phyloP scores from a whole-genome alignment of 2,329 filamentous ascomycete genomes.

The Trichoderma sp. region DNA sequence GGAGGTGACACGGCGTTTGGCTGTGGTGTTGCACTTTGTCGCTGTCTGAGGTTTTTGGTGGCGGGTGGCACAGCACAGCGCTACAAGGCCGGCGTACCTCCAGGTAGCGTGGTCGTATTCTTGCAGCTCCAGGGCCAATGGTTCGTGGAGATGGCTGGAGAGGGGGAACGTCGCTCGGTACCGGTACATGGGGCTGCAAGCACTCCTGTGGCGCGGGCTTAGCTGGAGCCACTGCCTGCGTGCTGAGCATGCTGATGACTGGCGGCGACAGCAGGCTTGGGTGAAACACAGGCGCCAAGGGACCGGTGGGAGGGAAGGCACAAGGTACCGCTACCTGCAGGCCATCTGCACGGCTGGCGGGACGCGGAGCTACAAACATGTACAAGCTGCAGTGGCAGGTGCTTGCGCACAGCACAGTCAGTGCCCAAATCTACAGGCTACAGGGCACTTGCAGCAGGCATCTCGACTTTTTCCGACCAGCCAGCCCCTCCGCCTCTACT shows the following conservation, averaged over 20 bases:
- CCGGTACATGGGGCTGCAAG: neutral
- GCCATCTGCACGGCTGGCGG: neutral
- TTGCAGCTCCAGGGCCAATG: neutral
- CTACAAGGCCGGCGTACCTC: neutral
- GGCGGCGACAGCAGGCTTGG: neutral
- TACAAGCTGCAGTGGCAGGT: neutral
- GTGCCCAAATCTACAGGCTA: neutral
- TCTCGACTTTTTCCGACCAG: neutral
- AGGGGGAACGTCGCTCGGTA: neutral
- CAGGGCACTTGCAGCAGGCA: neutral
- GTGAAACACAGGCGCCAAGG: conserved; percentile 3
- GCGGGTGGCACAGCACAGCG: conserved; percentile 11
- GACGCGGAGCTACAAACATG: neutral
- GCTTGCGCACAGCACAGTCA: neutral
- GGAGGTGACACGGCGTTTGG: conserved; percentile 21
- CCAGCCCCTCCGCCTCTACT: neutral
- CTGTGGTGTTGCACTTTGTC: conserved; percentile 20
- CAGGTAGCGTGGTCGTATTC: neutral
- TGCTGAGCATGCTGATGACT: no score
- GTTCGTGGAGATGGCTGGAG: neutral
- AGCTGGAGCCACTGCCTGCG: neutral
- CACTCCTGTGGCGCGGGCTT: neutral
- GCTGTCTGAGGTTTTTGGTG: conserved; percentile 17
- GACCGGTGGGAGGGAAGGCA: neutral
- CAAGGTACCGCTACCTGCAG: neutral